These are phyloP conservation scores for Rhinocladiella mackenziei DNA, from an alignment of 2,329 filamentous ascomycete species.

Conservation along the genomic window DNA sequence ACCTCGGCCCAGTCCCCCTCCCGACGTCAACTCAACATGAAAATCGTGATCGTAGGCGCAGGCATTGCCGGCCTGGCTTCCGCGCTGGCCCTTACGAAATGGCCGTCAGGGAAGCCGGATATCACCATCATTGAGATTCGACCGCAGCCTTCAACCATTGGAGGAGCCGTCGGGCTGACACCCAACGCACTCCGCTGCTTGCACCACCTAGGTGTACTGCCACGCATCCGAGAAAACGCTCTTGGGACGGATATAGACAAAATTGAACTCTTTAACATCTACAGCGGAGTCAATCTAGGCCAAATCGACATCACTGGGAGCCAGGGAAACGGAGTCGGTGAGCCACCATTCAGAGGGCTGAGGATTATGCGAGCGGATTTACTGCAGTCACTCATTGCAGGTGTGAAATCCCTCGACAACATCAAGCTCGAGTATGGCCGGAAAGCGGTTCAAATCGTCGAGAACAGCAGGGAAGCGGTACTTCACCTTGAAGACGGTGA, in stretches of 20 bases:
- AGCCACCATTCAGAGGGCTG: conserved; percentile 32
- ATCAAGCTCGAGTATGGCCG: conserved; percentile 32
- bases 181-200: conserved; percentile 56
- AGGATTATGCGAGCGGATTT: conserved; percentile 34
- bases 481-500: conserved; percentile 32
- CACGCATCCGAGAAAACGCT: conserved; percentile 41
- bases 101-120: conserved; percentile 7
- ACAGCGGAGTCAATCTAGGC: conserved; percentile 30
- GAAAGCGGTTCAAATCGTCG: conserved; percentile 28
- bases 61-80: conserved; percentile 17
- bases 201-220: conserved; percentile 49
- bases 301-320: conserved; percentile 12
- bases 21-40: no score
- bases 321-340: conserved; percentile 13
- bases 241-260: conserved; percentile 48
- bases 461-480: conserved; percentile 25
- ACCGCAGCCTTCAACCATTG: conserved; percentile 32
- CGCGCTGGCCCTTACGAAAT: conserved; percentile 16
- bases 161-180: conserved; percentile 56
- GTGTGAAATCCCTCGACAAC: conserved; percentile 20
- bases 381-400: conserved; percentile 31
- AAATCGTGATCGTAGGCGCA: conserved; percentile 19
- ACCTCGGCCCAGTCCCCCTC: no score
- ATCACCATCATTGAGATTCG: conserved; percentile 33
- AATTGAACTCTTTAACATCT: conserved; percentile 44